Evolutionary conservation across 2,329 filamentous ascomycete genomes (phyloP), one percentile per base, ranked within the genome.

Genomic region (Coleophoma cylindrospora): DNA sequence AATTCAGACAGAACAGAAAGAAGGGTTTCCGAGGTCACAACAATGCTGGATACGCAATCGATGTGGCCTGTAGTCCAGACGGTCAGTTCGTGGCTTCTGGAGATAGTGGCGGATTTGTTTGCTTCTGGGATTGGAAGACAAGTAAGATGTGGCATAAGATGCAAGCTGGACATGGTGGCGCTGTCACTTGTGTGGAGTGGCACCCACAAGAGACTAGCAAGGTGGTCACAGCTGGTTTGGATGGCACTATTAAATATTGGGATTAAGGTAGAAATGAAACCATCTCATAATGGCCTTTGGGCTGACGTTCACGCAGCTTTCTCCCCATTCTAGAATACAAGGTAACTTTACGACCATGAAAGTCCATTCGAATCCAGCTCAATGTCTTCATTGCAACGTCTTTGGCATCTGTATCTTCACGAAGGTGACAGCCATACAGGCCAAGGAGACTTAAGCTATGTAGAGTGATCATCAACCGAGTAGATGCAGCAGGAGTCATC

Each of bases 121-220:
- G 89, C 70, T 96, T 97, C 72, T 99, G 91, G 90, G 94, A 97
- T 70, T 99, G 91, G 89, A 99, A 99, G 80, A 96, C 91, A 37
- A 95, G 92, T 69, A 97, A 96, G 73, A 92, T 99, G 91, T 96
- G 90, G 71, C 90, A 96, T 72, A 97, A 97, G 77, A 83, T 99
- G 57, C 82, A 87, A 70, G 91, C 90, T 21, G 84, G 89, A n/a
- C 41, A 44, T 52, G 91, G 90, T 49, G 81, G 86, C 48, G 83
- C 91, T 5, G 78, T 96, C 49, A 89, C 90, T n/a, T 89, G 86
- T 58, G 81, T 94, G 51, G 87, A 88, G 66, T 99, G 94, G 92
- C 91, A 97, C 69, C 91, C 92, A n/a, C 88, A 96, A 71, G 94
- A 99, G 76, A 94, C 87, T 15, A 94, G 87, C 65, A 96, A 96